These are phyloP conservation scores for Plasmodium adleri DNA, from an alignment of 169 alveolate genomes.

Conservation along the genomic window DNA sequence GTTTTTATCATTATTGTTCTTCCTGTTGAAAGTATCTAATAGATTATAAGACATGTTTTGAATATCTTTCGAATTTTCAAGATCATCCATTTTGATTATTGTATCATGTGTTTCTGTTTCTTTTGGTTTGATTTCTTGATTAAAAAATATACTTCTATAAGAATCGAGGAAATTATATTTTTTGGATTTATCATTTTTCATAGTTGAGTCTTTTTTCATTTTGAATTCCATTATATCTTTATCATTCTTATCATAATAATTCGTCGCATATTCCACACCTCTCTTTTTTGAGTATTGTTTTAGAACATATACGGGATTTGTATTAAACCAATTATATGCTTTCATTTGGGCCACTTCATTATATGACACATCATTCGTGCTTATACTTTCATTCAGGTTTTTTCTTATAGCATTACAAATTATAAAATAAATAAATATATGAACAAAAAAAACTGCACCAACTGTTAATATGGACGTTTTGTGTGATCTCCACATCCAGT, in stretches of 20 bases:
- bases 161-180: constrained; percentile 7
- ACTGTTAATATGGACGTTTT: background rate
- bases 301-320: constrained; percentile 26
- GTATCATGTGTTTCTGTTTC: background rate
- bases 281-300: constrained; percentile 4
- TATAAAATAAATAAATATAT: constrained; percentile 5
- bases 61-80: too few relatives aligned
- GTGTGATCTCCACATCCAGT: constrained; percentile 27
- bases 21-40: too few relatives aligned
- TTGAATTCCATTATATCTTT: background rate
- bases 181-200: background rate
- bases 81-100: background rate
- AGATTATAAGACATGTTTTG: too few relatives aligned
- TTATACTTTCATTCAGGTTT: background rate
- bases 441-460: background rate
- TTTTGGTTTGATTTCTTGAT: background rate
- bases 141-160: constrained; percentile 5
- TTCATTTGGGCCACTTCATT: background rate
- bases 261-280: background rate
- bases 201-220: background rate
- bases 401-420: constrained; percentile 1
- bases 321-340: constrained; percentile 24
- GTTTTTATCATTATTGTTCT: too few relatives aligned
- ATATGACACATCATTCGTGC: background rate
- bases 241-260: background rate